Evolutionary conservation across 2,329 filamentous ascomycete species (phyloP), one percentile per base, ranked within the genome.

Genomic region (Alternaria viburni): DNA sequence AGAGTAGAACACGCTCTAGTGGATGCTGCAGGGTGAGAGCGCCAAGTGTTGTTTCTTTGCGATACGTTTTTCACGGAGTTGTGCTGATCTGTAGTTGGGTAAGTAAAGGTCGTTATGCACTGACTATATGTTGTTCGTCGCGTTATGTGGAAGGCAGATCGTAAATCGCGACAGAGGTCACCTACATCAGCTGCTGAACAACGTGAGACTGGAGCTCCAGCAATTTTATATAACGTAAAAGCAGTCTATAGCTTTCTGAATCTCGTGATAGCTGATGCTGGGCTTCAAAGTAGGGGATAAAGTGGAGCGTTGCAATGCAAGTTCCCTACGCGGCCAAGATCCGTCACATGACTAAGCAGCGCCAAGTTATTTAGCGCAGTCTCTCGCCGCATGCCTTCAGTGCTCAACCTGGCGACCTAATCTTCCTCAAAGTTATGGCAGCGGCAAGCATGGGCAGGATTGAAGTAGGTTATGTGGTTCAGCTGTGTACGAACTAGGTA

Each of bases 281-380:
- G 10, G 56, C 47, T 55, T 32, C 46, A 56, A 56, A 54, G 59
- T 62, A 59, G 45, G 59, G 55, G 55, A 56, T 62, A 65, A 57
- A 59, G 62, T 65, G 60, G 59, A 65, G 62, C 58, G 59, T 49
- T 52, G 51, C 44, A 43, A 45, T 54, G 51, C 57, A 43, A 45
- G 56, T 59, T 56, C 59, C 59, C 58, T 62, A 47, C 54, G 56
- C 44, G 23, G 62, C 45, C 62, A 62, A 65, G 59, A 52, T 44
- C 41, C 17, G 36, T 51, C 23, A 17, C 23, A 49, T 64, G 61
- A 64, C 58, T 64, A 64, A 64, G 44, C 62, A n/a, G 41, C 23
- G 58, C 62, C 57, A 64, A 64, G 58, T 17, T 25, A 54, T 58
- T 58, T 64, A 64, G 54, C 54, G 62, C 19, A 12, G 30, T 36